Evolutionary conservation across 768 basidiomycete genomes (phyloP).

Genomic region (Tricholomella constricta): DNA sequence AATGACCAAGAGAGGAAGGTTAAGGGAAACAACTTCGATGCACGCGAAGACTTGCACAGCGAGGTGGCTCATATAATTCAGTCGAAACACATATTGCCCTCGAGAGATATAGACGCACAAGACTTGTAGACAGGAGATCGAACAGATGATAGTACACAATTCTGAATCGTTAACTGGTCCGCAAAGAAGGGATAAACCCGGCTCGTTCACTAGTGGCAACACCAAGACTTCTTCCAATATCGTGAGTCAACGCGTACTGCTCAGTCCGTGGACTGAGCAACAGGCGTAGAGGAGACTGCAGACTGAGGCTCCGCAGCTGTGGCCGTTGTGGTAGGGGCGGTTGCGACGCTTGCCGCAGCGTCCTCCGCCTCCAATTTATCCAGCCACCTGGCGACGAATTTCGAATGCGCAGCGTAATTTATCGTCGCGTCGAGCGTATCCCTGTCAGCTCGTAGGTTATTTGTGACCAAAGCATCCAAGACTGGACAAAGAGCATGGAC

Average conservation of each 20-base stretch:
- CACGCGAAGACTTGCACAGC: too few relatives aligned
- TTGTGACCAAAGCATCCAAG: not conserved
- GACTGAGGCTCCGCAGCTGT: conserved; percentile 1
- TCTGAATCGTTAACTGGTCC: too few relatives aligned
- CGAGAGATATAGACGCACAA: too few relatives aligned
- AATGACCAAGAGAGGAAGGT: too few relatives aligned
- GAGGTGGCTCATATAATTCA: too few relatives aligned
- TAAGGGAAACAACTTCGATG: too few relatives aligned
- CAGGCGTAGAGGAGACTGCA: not conserved
- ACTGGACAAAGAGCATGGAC: conserved; percentile 12
- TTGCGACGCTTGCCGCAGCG: not conserved
- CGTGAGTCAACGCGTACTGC: not conserved
- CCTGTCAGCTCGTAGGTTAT: conserved; percentile 32
- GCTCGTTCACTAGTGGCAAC: too few relatives aligned
- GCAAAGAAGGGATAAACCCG: too few relatives aligned
- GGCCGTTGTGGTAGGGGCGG: not conserved
- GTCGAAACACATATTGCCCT: too few relatives aligned
- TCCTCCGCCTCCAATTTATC: conserved; percentile 34
- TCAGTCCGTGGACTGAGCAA: not conserved
- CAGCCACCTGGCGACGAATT: conserved; percentile 72
- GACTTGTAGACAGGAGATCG: too few relatives aligned
- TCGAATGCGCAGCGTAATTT: conserved; percentile 65
- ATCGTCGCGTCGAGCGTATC: conserved; percentile 61
- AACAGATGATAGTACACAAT: too few relatives aligned
- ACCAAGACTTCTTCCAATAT: too few relatives aligned